Conservation (phyloP, 129 eudicot species). For the Gnaphalium uliginosum region DNA sequence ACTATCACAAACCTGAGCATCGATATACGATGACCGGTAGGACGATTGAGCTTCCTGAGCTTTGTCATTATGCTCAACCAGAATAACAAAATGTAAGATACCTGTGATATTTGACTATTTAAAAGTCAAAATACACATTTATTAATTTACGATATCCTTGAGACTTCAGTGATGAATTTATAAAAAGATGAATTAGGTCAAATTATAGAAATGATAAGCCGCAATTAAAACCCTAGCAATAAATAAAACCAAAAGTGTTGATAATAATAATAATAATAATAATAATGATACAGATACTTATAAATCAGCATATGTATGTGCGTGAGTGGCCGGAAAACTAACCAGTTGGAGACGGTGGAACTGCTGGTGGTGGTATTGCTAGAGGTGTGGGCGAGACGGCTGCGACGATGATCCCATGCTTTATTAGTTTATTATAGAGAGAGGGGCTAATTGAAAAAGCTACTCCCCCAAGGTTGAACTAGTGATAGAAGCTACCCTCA, state of each 20-base stretch:
- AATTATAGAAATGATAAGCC: background rate
- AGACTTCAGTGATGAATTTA: background rate
- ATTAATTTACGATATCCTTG: background rate
- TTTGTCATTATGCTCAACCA: conserved; percentile 56
- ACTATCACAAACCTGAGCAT: conserved; percentile 58
- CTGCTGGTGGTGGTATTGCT: background rate
- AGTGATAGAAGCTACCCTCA: conserved; percentile 21
- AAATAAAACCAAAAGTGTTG: background rate
- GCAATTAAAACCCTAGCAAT: conserved; percentile 13
- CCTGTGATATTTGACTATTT: conserved; percentile 9
- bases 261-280: too few species aligned
- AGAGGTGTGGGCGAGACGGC: conserved; percentile 15
- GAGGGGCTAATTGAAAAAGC: conserved; percentile 1
- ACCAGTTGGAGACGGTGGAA: conserved; percentile 25
- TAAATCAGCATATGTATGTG: background rate
- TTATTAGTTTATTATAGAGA: background rate
- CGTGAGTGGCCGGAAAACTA: conserved; percentile 5
- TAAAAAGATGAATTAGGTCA: conserved; percentile 10
- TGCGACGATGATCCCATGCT: conserved; percentile 24
- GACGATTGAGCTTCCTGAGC: conserved; percentile 85
- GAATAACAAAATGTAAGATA: conserved; percentile 9
- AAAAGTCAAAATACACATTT: too few species aligned
- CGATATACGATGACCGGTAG: conserved; percentile 81
- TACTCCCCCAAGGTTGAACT: background rate
- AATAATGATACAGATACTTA: background rate